Base-by-base conservation (phyloP, 768 basidiomycete genomes). In the Rhodotorula sphaerocarpa region DNA sequence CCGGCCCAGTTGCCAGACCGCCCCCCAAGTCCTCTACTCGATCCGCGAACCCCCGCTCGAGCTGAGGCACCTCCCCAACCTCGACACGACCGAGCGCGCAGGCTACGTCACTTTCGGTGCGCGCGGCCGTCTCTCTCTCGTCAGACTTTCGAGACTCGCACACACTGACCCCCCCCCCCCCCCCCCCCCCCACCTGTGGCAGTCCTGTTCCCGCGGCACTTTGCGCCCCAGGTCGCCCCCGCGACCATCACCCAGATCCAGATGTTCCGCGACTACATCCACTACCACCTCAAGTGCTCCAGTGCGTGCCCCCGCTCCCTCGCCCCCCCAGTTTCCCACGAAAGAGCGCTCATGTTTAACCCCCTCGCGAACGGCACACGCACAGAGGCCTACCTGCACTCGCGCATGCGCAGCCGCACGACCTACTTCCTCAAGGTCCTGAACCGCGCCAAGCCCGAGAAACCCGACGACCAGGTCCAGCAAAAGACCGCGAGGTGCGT, bases 171-270 rank as follows among this genome's bases (percentile, higher is more conserved):
- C 46, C 34, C n/a, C n/a, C n/a, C n/a, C n/a, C n/a, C n/a, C n/a
- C n/a, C n/a, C n/a, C n/a, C n/a, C 30, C 25, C 39, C 16, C 10
- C 20, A 28, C 36, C 27, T 20, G 27, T 21, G 14, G 4, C 71
- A 80, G 90, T 99, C 59, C 82, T 97, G 58, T 97, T 90, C 79
- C 93, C 95, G 30, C 89, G 90, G 47, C 95, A 97, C 79, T 96
- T 96, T 75, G 75, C 84, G 70, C 79, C 83, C 3, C 75, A 79
- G 25, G 79, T 82, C 25, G 87, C 90, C 20, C 79, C 82, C 4
- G 79, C 80, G 43, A 91, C 90, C 20, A 95, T 96, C 74, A 91
- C 90, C 33, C 90, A 90, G 71, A 87, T 97, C 72, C 90, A 96
- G 74, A 23, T 93, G 30, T 97, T 99, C 86, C 83, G 95, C 59